Evolutionary conservation across 257 asterid species (phyloP).

Genomic region (Gentiana macrophylla): DNA sequence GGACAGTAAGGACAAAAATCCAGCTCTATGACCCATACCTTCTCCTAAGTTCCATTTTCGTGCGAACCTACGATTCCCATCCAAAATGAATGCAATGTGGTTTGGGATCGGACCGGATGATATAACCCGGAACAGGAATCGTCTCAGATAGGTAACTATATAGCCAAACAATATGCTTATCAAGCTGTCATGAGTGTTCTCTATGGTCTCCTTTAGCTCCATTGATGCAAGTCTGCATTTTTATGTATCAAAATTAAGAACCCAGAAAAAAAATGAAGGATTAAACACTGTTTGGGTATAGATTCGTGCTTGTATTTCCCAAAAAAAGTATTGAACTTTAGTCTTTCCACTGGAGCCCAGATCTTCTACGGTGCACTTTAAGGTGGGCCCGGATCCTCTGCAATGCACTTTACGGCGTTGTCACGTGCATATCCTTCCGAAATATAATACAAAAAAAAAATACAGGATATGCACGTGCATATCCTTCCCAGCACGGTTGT

Average conservation of each 20-base stretch:
- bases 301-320: too few species aligned
- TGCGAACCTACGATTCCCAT: constrained; percentile 72
- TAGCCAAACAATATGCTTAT: constrained; percentile 31
- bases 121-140: constrained; percentile 33
- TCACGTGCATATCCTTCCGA: too few species aligned
- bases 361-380: too few species aligned
- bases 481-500: too few species aligned
- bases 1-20: constrained; percentile 52
- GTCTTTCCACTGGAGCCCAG: too few species aligned
- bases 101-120: constrained; percentile 56
- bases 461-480: too few species aligned
- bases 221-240: constrained; percentile 4
- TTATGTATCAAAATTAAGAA: not conserved
- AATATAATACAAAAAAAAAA: too few species aligned
- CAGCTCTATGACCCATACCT: constrained; percentile 63
- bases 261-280: too few species aligned
- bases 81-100: constrained; percentile 65
- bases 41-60: constrained; percentile 35
- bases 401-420: too few species aligned
- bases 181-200: constrained; percentile 10
- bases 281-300: too few species aligned
- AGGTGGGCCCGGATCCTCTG: too few species aligned
- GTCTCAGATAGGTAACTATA: constrained; percentile 26
- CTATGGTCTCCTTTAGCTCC: constrained; percentile 18
- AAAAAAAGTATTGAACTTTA: too few species aligned